These are phyloP conservation scores for Panicum miliaceum DNA, from an alignment of 176 grass and related monocot species.

Conservation along the genomic window DNA sequence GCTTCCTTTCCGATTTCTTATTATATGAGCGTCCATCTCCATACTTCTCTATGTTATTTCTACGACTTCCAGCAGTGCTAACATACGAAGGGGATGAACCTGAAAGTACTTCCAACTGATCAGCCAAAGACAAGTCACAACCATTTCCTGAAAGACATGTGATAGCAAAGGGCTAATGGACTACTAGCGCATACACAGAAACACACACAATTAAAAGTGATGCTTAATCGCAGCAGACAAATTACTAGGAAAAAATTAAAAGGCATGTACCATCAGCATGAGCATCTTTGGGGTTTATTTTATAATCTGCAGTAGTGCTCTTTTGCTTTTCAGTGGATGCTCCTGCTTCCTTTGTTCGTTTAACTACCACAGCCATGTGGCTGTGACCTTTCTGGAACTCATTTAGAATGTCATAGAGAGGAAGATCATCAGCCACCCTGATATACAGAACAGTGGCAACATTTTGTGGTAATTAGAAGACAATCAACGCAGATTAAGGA, in stretches of 20 bases:
- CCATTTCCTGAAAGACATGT: slow-evolving; percentile 39
- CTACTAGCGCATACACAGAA: slow-evolving; percentile 30
- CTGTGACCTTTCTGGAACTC: slow-evolving; percentile 99
- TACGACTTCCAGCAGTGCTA: slow-evolving; percentile 46
- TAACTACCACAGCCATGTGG: slow-evolving; percentile 97
- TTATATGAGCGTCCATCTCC: slow-evolving; percentile 59
- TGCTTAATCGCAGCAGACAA: background rate
- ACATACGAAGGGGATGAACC: slow-evolving; percentile 55
- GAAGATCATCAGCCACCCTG: slow-evolving; percentile 94
- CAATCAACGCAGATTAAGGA: background rate
- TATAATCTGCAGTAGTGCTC: slow-evolving; percentile 52
- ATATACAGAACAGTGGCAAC: slow-evolving; percentile 39
- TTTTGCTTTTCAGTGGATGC: slow-evolving; percentile 57
- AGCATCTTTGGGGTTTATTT: slow-evolving; percentile 54
- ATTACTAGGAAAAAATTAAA: slow-evolving; percentile 23
- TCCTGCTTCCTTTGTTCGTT: slow-evolving; percentile 61
- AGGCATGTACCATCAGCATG: slow-evolving; percentile 56
- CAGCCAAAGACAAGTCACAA: slow-evolving; percentile 43
- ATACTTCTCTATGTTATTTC: slow-evolving; percentile 66
- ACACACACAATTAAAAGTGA: background rate
- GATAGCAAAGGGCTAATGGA: slow-evolving; percentile 25
- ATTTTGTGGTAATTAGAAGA: slow-evolving; percentile 41
- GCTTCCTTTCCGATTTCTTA: slow-evolving; percentile 65
- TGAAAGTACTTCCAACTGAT: slow-evolving; percentile 53
- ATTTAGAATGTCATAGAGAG: slow-evolving; percentile 98